Base-by-base conservation (phyloP, 345 rosid species). In the Garcia nutans region DNA sequence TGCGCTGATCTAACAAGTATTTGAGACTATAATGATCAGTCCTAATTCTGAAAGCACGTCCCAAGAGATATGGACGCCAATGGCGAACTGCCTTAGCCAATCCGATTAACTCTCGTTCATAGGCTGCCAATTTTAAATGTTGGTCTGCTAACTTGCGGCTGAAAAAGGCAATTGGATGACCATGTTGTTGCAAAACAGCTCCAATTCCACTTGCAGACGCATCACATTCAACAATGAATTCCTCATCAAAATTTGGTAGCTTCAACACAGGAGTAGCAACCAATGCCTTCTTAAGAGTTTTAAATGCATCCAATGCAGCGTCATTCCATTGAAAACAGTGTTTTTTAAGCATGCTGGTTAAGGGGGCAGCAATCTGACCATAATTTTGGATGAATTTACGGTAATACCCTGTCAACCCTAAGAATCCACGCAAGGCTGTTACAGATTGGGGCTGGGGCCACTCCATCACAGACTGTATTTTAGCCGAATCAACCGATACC, bases 161-260 rank as follows among this genome's bases (percentile, higher is more conserved):
- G 7, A 68, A 68, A 47, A 52, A 69, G 6, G 72, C 58, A 28
- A 28, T 24, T 23, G 2, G 31, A 44, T 50, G 59, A 2, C 59
- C 59, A 0, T 23, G 0, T 59, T 62, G 22, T 61, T 26, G 56
- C 15, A 42, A 49, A 13, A n/a, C 55, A 8, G 44, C 19, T 66
- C 68, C 31, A 47, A 73, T 23, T 2, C 55, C 56, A 3, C 1
- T 10, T 0, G 56, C 56, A 1, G 67, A 72, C 0, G 67, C 75
- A 45, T 73, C 76, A 45, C 58, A 60, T 10, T 73, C 54, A 10
- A 73, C 15, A 26, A 73, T 49, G 54, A 10, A 73, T 13, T 13
- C 1, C 0, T 22, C 2, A 9, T 23, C 15, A 59, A 73, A 73
- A 47, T 41, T 3, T 12, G 16, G 15, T 9, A 73, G 44, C 0